Evolutionary conservation across 495 filamentous ascomycete species (phyloP), one percentile per base, ranked within the genome.

Genomic region (Jackrogersella multiformis): DNA sequence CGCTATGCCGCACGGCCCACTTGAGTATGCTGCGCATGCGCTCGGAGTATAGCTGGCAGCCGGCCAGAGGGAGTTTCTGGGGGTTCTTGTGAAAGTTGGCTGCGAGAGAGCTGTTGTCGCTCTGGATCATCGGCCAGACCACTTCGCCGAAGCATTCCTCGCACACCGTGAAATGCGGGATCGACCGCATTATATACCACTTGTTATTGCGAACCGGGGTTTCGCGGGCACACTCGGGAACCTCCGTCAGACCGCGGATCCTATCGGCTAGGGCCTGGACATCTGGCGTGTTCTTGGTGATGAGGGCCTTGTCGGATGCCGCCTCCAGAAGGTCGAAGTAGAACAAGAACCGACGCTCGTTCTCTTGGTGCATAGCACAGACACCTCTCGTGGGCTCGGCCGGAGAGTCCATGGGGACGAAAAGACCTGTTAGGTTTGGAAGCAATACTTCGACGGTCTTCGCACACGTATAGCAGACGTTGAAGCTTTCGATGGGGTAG

Each of bases 11-110:
- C 48, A 88, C 84, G 2, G 89, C 88, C 16, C 84, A 80, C 15
- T 74, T 69, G 72, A 92, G 92, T 7, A 88, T 80, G 0, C 80
- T 76, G 38, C 90, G 82, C 88, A 93, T 93, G n/a, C 87, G 84
- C 8, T 82, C 76, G n/a, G 88, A 90, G 64, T 91, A 93, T 5
- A 94, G 77, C 75, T 92, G 89, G 68, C 92, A 95, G 16, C 82
- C 83, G 0, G 83, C 86, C 34, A 86, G 77, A 3, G 82, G 77
- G 18, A 74, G 75, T 4, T 73, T 74, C 55, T 83, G 78, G 24
- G 80, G 78, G 18, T 74, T 75, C 53, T 84, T 78, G 28, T 82
- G 82, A 69, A 93, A 88, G 60, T 82, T 80, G 0, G 79, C 75
- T 0, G 90, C 87, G 18, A 93, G 76, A 0, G 82, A 76, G 30